Evolutionary conservation across 164 flowering plant species (phyloP).

Genomic region (Buxus sempervirens): DNA sequence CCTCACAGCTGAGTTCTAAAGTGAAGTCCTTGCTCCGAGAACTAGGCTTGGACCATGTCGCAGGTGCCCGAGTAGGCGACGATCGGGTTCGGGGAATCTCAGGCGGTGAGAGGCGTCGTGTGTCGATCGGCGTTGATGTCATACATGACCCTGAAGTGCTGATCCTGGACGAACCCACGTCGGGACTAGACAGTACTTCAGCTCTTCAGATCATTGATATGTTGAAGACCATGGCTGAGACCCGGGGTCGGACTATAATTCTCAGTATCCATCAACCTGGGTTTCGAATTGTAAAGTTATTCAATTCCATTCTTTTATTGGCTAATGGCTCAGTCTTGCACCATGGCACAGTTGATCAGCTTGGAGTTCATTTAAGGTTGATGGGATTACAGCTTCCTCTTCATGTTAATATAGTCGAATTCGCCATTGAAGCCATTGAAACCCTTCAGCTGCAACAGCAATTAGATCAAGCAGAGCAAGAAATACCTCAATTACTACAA

Average conservation of each 20-base stretch:
- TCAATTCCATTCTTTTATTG: constrained; percentile 62
- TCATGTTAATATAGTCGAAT: constrained; percentile 75
- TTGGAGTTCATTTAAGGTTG: constrained; percentile 35
- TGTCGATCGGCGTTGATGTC: constrained; percentile 87
- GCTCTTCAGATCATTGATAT: constrained; percentile 86
- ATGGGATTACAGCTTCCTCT: constrained; percentile 59
- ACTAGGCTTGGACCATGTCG: constrained; percentile 64
- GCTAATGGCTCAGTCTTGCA: constrained; percentile 78
- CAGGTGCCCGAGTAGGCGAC: constrained; percentile 59
- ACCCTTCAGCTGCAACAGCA: constrained; percentile 35
- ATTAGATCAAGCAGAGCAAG: constrained; percentile 6
- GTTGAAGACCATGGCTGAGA: constrained; percentile 86
- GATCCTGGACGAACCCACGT: constrained; percentile 93
- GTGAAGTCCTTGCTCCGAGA: constrained; percentile 65
- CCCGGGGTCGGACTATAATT: constrained; percentile 65
- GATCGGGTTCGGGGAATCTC: constrained; percentile 78
- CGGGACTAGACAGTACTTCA: constrained; percentile 84
- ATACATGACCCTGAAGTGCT: constrained; percentile 80
- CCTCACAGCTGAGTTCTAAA: constrained; percentile 25
- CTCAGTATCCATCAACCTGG: constrained; percentile 95
- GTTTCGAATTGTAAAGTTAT: constrained; percentile 75
- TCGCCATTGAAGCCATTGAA: constrained; percentile 81
- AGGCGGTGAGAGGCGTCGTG: constrained; percentile 89
- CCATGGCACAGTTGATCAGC: constrained; percentile 71
- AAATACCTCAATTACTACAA: constrained; percentile 1